These are phyloP conservation scores for Salicornia ramosissima DNA, from an alignment of 148 eudicot genomes.

Conservation along the genomic window DNA sequence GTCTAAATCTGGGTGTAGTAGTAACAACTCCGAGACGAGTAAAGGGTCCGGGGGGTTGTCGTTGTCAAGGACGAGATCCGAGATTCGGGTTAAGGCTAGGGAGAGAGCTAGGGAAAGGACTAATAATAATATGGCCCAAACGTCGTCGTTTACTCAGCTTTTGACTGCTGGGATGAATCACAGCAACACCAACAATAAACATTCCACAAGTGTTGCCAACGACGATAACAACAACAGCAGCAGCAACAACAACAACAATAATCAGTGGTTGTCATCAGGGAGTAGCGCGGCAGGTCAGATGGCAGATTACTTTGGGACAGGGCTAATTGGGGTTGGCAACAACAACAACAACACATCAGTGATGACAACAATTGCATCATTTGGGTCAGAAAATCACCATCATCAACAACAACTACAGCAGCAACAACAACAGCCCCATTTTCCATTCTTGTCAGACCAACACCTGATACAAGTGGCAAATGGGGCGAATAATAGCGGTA, in stretches of 20 bases:
- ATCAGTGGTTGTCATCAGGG: conserved; percentile 33
- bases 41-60: conserved; percentile 80
- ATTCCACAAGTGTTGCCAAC: background rate
- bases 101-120: conserved; percentile 74
- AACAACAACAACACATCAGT: conserved; percentile 24
- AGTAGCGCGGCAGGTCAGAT: conserved; percentile 27
- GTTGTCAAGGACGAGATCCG: conserved; percentile 54
- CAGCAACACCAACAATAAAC: conserved; percentile 27
- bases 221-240: background rate
- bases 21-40: conserved; percentile 74
- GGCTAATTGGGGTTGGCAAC: conserved; percentile 29
- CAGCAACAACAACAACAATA: conserved; percentile 2
- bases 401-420: conserved; percentile 7
- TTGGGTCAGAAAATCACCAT: conserved; percentile 4
- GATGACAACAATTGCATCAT: conserved; percentile 33
- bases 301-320: conserved; percentile 50
- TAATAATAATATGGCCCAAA: conserved; percentile 54
- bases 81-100: conserved; percentile 64
- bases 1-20: conserved; percentile 60
- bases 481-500: conserved; percentile 6
- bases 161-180: conserved; percentile 49
- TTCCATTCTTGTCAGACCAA: conserved; percentile 45
- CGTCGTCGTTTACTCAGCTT: conserved; percentile 74
- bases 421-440: conserved; percentile 38
- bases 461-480: conserved; percentile 26